Base-by-base conservation (phyloP, 139 green algal genomes). In the Microglena sp. region DNA sequence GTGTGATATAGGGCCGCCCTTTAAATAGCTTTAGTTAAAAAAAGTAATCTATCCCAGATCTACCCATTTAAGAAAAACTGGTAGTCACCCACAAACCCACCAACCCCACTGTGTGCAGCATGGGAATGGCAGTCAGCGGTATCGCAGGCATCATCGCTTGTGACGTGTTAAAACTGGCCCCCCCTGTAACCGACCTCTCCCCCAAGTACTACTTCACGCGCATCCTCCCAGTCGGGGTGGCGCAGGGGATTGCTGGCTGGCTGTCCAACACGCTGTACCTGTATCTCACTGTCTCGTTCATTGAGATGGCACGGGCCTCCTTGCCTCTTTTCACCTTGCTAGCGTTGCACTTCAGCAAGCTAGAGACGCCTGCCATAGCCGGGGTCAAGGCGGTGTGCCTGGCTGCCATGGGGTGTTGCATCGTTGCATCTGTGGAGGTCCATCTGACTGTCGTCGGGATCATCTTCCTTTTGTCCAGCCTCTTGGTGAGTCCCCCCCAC, bases 231-330 rank as follows among this genome's bases (percentile, higher is more conserved):
- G 40, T 75, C 18, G 69, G 69, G 26, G 61, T 54, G 1, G 7
- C 43, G 33, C 35, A 53, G 40, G 68, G 50, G 7, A 24, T 69
- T 0, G 66, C 68, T 7, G 36, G 69, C 1, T 64, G 53, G 32
- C 60, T 75, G 2, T 65, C 60, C 4, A 75, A 75, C 45, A 24
- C 26, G 32, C 58, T 75, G 68, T 75, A 75, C 62, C 55, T 75
- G 6, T 63, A 60, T 24, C 70, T 76, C 15, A 76, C 70, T 1
- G 63, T 76, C 2, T 63, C 70, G 0, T 76, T 76, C 45, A 76
- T 76, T 22, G 70, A 76, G n/a, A 76, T 76, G 70, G 63, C 40
- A 1, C 70, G 70, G 21, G 63, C 70, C 8, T 66, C 58, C 21
- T 45, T 76, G 33, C 70, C 70, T 0, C 43, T 76, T 15, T 68